Evolutionary conservation across 352 stramenopile genomes (phyloP), one percentile per base, ranked within the genome.

Genomic region (Pythium plurisporium): DNA sequence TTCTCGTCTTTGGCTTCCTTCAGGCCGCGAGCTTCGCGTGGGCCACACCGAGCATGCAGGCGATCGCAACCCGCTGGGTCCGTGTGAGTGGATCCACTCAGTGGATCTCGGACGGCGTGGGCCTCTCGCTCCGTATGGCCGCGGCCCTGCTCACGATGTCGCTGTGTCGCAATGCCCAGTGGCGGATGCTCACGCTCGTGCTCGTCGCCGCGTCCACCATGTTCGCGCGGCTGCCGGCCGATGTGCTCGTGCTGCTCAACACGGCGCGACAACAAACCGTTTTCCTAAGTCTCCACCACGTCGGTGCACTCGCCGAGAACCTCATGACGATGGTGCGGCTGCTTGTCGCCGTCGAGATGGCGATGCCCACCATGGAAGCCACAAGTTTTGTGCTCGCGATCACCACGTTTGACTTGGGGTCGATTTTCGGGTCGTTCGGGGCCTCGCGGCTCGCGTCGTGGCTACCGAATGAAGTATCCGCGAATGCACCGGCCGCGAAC

Each of bases 1-100:
- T 71, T 23, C 4, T 60, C 23, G 33, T 43, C 37, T 71, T 67
- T 36, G 49, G 40, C 10, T 59, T 64, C 22, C 56, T 67, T 2
- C 58, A 65, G 43, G 27, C 49, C 15, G 11, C 43, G 10, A 65
- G 47, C 33, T n/a, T 54, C 15, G 33, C 47, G 3, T 65, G 47
- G 57, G 27, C 15, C 2, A 19, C 47, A 9, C 57, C 57, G 6
- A 48, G 27, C 7, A 6, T 43, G 8, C 10, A 22, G 3, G 20
- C 50, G 22, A n/a, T 65, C 27, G 58, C 49, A 5, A 33, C 25
- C 2, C 17, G 37, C 6, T 55, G n/a, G 31, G 41, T 65, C 14
- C 3, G 22, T 9, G 23, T 57, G 33, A 41, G 26, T 23, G 11
- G 25, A 3, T 34, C 48, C 19, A 20, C 31, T 4, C 31, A 29